Evolutionary conservation across 768 basidiomycete genomes (phyloP).

Genomic region (Amanita polypyramis): DNA sequence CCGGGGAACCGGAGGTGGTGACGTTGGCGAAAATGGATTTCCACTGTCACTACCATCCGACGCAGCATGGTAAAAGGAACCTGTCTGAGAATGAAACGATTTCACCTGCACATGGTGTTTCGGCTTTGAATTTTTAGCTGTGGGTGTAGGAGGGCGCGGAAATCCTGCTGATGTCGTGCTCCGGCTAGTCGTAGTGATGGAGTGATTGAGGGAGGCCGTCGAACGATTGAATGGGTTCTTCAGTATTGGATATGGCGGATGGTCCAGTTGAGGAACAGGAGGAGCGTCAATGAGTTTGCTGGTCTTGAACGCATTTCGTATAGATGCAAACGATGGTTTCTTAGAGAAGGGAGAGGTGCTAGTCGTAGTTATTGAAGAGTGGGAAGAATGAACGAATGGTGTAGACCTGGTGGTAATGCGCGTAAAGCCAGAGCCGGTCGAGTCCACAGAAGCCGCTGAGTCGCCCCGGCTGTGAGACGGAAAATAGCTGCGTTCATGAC

Average conservation of each 20-base stretch:
- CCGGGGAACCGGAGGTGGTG: constrained; percentile 73
- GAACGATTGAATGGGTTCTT: constrained; percentile 81
- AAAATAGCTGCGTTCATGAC: constrained; percentile 46
- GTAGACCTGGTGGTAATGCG: constrained; percentile 37
- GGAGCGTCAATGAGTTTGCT: constrained; percentile 55
- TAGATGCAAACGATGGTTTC: constrained; percentile 79
- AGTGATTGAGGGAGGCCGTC: constrained; percentile 59
- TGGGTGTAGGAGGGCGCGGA: constrained; percentile 52
- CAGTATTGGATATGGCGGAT: constrained; percentile 56
- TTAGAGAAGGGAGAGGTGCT: constrained; percentile 51
- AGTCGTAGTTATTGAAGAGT: constrained; percentile 56
- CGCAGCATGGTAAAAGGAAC: constrained; percentile 53
- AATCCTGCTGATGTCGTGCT: constrained; percentile 39
- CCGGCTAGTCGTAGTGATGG: constrained; percentile 25
- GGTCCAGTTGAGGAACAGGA: constrained; percentile 65
- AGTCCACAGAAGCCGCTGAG: constrained; percentile 72
- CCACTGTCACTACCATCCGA: constrained; percentile 67
- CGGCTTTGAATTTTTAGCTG: constrained; percentile 35
- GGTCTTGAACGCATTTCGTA: constrained; percentile 80
- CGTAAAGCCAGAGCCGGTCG: constrained; percentile 47
- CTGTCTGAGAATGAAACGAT: constrained; percentile 70
- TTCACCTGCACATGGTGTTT: constrained; percentile 54
- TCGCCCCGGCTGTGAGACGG: constrained; percentile 71
- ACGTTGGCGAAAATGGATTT: constrained; percentile 34
- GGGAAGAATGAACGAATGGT: constrained; percentile 61